Evolutionary conservation across 306 rosid genomes (phyloP).

Genomic region (Cucumis melo): DNA sequence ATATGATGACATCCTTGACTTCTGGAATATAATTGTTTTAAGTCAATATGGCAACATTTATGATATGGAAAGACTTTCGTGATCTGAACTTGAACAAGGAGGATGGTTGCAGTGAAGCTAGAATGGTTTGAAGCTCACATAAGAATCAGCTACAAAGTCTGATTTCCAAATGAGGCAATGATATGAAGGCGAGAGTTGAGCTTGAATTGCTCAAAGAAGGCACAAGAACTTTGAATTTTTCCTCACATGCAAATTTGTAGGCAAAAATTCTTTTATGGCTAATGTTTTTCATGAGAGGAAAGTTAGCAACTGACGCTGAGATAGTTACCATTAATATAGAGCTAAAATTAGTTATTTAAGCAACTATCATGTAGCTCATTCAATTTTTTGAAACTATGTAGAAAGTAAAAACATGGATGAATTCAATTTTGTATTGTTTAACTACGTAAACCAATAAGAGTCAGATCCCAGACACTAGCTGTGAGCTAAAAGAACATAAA

Average conservation of each 20-base stretch:
- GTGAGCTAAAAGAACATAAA: neutral
- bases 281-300: neutral
- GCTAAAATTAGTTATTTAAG: neutral
- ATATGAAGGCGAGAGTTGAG: neutral
- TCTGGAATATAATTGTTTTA: neutral
- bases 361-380: neutral
- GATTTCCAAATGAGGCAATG: neutral
- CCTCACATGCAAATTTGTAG: neutral
- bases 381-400: neutral
- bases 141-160: neutral
- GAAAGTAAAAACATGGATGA: neutral
- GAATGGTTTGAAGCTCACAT: neutral
- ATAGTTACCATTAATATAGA: neutral
- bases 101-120: neutral
- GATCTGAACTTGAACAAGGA: neutral
- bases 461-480: neutral
- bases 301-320: neutral
- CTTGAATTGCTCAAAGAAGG: neutral
- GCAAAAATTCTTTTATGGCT: neutral
- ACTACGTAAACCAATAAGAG: neutral
- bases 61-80: neutral
- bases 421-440: neutral
- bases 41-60: neutral
- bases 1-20: neutral
- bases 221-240: neutral